These are phyloP conservation scores for Asterophora parasitica DNA, from an alignment of 768 basidiomycete species.

Conservation along the genomic window DNA sequence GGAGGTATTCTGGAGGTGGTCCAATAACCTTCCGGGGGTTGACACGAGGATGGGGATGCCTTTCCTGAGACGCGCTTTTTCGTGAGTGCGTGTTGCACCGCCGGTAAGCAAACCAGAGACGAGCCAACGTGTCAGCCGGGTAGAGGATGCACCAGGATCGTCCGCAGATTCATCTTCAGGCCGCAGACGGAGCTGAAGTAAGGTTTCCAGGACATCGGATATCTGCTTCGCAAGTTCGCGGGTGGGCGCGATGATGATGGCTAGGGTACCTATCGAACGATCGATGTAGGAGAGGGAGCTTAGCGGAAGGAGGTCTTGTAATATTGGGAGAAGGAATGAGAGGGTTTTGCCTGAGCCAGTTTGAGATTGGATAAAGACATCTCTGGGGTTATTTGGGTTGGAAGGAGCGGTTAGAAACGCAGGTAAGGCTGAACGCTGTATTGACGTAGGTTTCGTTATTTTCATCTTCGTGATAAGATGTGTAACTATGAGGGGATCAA, in stretches of 20 bases:
- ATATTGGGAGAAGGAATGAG: slow-evolving; percentile 88
- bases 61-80: slow-evolving; percentile 92
- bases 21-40: slow-evolving; percentile 91
- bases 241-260: slow-evolving; percentile 92
- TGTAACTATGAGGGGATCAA: slow-evolving; percentile 72
- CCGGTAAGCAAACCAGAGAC: slow-evolving; percentile 91
- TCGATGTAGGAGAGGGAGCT: slow-evolving; percentile 91
- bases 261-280: slow-evolving; percentile 90
- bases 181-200: slow-evolving; percentile 73
- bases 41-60: slow-evolving; percentile 93
- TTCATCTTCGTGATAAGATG: slow-evolving; percentile 79
- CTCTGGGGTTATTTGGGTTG: slow-evolving; percentile 42
- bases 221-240: slow-evolving; percentile 97
- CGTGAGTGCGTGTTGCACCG: slow-evolving; percentile 90
- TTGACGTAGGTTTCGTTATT: slow-evolving; percentile 83
- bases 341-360: slow-evolving; percentile 97
- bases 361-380: slow-evolving; percentile 93
- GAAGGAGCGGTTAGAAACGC: slow-evolving; percentile 33
- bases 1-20: slow-evolving; percentile 93
- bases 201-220: slow-evolving; percentile 83
- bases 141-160: slow-evolving; percentile 35
- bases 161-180: slow-evolving; percentile 50
- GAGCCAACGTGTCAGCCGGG: slow-evolving; percentile 79
- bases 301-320: slow-evolving; percentile 90
- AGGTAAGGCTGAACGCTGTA: slow-evolving; percentile 80